These are phyloP conservation scores for Brachypodium distachyon DNA, from an alignment of 202 grass and related monocot genomes.

Conservation along the genomic window DNA sequence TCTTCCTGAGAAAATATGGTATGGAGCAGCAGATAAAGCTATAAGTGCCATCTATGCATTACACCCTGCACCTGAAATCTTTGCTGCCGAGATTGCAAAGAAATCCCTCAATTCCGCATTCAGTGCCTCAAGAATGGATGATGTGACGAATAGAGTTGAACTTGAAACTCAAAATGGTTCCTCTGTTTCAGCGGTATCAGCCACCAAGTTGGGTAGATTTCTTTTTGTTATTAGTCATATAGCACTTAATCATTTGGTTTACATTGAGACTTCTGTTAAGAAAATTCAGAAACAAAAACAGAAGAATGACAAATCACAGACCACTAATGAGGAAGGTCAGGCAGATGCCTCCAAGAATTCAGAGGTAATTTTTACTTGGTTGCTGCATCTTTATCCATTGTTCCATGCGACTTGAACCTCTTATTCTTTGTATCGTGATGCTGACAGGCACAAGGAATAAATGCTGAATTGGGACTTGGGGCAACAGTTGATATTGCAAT, in stretches of 20 bases:
- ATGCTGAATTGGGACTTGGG: conserved; percentile 84
- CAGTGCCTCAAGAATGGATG: conserved; percentile 18
- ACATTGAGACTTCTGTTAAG: conserved; percentile 74
- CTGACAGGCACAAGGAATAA: conserved; percentile 63
- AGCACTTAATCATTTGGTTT: conserved; percentile 86
- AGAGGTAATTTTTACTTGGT: conserved; percentile 40
- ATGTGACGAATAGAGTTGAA: conserved; percentile 25
- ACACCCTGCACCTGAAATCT: conserved; percentile 77
- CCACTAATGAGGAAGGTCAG: conserved; percentile 20
- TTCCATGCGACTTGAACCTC: conserved; percentile 1
- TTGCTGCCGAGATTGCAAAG: conserved; percentile 73
- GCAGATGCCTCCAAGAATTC: conserved; percentile 26
- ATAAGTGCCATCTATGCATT: conserved; percentile 67
- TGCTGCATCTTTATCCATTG: conserved; percentile 10
- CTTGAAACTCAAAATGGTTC: conserved; percentile 20
- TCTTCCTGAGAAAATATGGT: conserved; percentile 91
- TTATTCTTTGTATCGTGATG: conserved; percentile 14
- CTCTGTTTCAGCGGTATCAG: conserved; percentile 35
- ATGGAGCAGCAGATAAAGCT: conserved; percentile 74
- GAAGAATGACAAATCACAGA: conserved; percentile 56
- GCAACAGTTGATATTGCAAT: conserved; percentile 64
- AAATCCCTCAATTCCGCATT: conserved; percentile 68
- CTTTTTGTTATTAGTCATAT: conserved; percentile 82
- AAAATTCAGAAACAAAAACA: conserved; percentile 87
- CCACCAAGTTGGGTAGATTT: conserved; percentile 79